These are phyloP conservation scores for Psophocarpus tetragonolobus DNA, from an alignment of 306 rosid genomes.

Conservation along the genomic window DNA sequence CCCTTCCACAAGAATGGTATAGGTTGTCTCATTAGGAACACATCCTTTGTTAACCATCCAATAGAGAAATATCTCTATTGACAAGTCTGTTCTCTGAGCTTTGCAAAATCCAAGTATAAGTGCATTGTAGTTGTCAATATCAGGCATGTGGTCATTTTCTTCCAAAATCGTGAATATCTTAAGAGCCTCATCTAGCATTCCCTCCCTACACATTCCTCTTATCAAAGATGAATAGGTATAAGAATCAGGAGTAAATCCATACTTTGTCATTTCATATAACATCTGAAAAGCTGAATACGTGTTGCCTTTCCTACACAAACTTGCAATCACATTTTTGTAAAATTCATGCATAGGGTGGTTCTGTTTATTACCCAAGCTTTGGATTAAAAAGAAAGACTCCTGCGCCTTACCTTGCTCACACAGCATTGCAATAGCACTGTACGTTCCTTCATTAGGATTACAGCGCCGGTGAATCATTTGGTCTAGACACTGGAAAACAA, in stretches of 20 bases:
- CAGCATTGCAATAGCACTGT: slow-evolving; percentile 75
- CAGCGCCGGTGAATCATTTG: slow-evolving; percentile 63
- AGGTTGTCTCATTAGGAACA: slow-evolving; percentile 79
- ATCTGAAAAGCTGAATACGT: slow-evolving; percentile 84
- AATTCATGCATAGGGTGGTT: slow-evolving; percentile 55
- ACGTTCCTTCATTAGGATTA: slow-evolving; percentile 75
- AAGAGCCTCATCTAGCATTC: slow-evolving; percentile 81
- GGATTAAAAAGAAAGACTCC: slow-evolving; percentile 72
- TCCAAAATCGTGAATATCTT: slow-evolving; percentile 77
- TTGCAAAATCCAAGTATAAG: slow-evolving; percentile 80
- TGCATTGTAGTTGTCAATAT: slow-evolving; percentile 74
- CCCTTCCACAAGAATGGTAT: slow-evolving; percentile 79
- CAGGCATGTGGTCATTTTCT: slow-evolving; percentile 60
- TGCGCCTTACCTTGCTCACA: slow-evolving; percentile 71
- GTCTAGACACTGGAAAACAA: slow-evolving; percentile 67
- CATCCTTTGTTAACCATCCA: slow-evolving; percentile 71
- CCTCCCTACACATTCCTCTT: slow-evolving; percentile 87
- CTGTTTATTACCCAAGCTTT: slow-evolving; percentile 62
- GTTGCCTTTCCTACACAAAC: slow-evolving; percentile 85
- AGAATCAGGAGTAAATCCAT: slow-evolving; percentile 81
- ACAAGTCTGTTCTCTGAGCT: slow-evolving; percentile 58
- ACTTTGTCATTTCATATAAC: slow-evolving; percentile 76
- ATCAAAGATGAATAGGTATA: slow-evolving; percentile 81
- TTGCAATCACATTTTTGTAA: slow-evolving; percentile 60
- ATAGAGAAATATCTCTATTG: slow-evolving; percentile 63